Evolutionary conservation across 768 basidiomycete genomes (phyloP), one percentile per base, ranked within the genome.

Genomic region (Tylopilus plumbeoviolaceoides): DNA sequence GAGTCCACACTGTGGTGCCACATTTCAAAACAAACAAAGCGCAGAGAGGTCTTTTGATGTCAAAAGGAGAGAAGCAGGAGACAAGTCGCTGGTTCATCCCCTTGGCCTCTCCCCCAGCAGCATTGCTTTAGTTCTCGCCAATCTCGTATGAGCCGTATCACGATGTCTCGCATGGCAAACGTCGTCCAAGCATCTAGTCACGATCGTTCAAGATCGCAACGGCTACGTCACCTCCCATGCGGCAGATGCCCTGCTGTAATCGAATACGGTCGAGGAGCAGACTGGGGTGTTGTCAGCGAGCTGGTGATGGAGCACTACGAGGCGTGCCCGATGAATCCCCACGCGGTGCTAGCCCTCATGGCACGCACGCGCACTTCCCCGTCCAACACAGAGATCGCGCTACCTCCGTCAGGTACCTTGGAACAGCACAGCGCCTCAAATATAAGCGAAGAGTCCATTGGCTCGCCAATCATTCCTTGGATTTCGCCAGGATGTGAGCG

Each of bases 1-100:
- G 53, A 33, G 42, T 58, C 63, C 65, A 63, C 56, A 53, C 52
- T 41, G 48, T 56, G 44, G 48, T 56, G 44, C 44, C 53, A 66
- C 62, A 59, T 57, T 66, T 63, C 66, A 64, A 66, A 65, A 66
- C 62, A 68, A 67, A 68, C 66, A 67, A 67, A 54, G 57, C 53
- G 55, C 57, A 53, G 59, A 48, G 59, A 48, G 42, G 50, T 44
- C 23, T 51, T 44, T 56, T 4, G 53, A 60, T 44, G 47, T 66
- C 58, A 67, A 64, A 66, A 66, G 55, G 54, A 54, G 45, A 54
- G 45, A 50, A 21, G 51, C 44, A 40, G 42, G n/a, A 39, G 39
- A 52, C 45, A 44, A 51, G 38, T 23, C 28, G 47, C 42, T 42
- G 12, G 41, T 44, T 40, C 53, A 47, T 53, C 52, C 44, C 46